A percentile compares a stretch with the other conserved stretches of the same genome.
Evolutionary conservation across 768 basidiomycete species (phyloP).

Genomic region (Russula olivacea): DNA sequence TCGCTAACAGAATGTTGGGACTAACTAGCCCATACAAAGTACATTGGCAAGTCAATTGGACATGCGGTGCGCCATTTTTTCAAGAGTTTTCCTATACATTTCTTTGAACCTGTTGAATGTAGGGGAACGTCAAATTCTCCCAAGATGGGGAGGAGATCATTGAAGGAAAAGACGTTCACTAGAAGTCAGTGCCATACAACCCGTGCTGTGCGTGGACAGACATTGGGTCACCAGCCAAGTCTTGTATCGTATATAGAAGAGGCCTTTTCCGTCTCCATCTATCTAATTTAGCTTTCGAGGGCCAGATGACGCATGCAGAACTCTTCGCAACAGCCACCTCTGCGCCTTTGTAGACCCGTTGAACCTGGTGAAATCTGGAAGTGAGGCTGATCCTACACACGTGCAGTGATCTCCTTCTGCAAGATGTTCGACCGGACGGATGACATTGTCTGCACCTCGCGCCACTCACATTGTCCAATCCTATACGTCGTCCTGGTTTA

Average conservation of each 20-base stretch:
- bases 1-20: slow-evolving; percentile 12
- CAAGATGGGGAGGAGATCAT: slow-evolving; percentile 68
- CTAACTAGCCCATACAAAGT: slow-evolving; percentile 73
- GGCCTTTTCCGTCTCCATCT: background rate
- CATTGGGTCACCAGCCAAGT: background rate
- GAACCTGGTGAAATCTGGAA: background rate
- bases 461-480: too few relatives aligned
- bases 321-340: background rate
- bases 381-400: background rate
- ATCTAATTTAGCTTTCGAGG: background rate
- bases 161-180: slow-evolving; percentile 54
- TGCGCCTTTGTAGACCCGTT: background rate
- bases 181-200: slow-evolving; percentile 16
- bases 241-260: background rate
- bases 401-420: background rate
- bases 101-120: slow-evolving; percentile 25
- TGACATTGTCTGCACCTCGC: background rate
- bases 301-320: background rate
- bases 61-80: slow-evolving; percentile 34
- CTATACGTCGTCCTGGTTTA: too few relatives aligned
- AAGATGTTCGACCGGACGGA: background rate
- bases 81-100: slow-evolving; percentile 34
- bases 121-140: slow-evolving; percentile 76
- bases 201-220: slow-evolving; percentile 19
- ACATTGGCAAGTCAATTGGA: slow-evolving; percentile 60